Evolutionary conservation across 73 alveolate genomes (phyloP), one percentile per base, ranked within the genome.

Genomic region (Tetrahymena elliotti): DNA sequence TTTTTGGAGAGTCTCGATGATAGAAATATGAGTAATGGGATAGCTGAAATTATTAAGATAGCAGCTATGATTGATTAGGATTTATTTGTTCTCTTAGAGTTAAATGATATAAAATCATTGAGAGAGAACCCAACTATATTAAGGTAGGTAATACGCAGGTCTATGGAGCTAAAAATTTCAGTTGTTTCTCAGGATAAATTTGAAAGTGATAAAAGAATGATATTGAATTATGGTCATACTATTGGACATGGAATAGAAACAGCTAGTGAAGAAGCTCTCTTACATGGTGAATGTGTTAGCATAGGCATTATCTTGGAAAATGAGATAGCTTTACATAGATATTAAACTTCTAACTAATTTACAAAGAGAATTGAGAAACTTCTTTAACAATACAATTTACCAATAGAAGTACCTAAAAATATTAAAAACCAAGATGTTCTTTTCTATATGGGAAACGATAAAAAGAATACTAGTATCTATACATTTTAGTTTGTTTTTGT

Each of bases 221-320:
- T 96, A 7, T 53, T 96, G 20, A 96, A 96, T 84, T 96, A 95
- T 95, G 97, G 98, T 16, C 97, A 96, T 82, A 84, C 96, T 0
- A 83, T 95, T 1, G 98, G 98, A 3, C 97, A 95, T 93, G 98
- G 97, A 38, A 93, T 96, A n/a, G 98, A 96, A 52, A 93, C 94
- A 33, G 95, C 93, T 37, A 95, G 96, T 38, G 37, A 94, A 41
- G 97, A 95, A 18, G 53, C 82, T 35, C 53, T 84, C 20, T 38
- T 96, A 40, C 98, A 96, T 93, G 97, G 97, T 11, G 98, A 96
- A 83, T 94, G 96, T 35, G 98, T 96, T 16, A 37, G 96, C 8
- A 94, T 96, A 15, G 98, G 98, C 22, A 96, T 93, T 38, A 93
- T 88, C 33, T 84, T 94, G 22, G 98, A 94, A 40, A 96, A 93